Base-by-base conservation (phyloP, 2,329 filamentous ascomycete species). In the Elsinoe ampelina region DNA sequence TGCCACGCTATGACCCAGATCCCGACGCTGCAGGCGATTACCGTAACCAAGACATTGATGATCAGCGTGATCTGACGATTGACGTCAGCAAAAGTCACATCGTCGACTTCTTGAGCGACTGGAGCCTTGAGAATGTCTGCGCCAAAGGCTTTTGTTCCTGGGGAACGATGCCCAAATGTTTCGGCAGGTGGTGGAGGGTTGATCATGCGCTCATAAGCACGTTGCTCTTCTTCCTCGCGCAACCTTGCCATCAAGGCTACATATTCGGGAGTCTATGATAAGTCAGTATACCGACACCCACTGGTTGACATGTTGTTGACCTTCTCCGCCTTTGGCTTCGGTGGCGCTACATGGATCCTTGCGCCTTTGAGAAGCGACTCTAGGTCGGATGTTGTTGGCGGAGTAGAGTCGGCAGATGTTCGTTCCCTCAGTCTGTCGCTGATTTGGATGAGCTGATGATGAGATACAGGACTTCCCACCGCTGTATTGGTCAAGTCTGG, bases 21-120 rank as follows among this genome's bases (percentile, higher is more conserved):
- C 6, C 86, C 87, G 2, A 80, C 83, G 2, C 83, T 86, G 52
- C 86, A 87, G 43, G 91, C 88, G 2, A 92, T 74, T 55, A 96
- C 87, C 54, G 89, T 95, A 55, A 95, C 77, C 38, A 96, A 73
- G 52, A 97, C 89, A 69, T 97, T 98, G 65, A 95, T 78, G 54
- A 97, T 89, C 6, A 97, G 76, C 41, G 87, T 84, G 57, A 93
- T 73, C 65, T 93, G 89, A n/a, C 87, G 79, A 67, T 92, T 86
- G 1, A 93, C 77, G 59, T 93, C 87, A 35, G 80, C 79, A 61
- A 84, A 84, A 2, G 83, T 84, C 2, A 86, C 73, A 1, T 85
- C 83, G 60, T 89, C 86, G 8, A 75, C 71, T 35, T 74, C 72
- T 51, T 68, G 66, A 22, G 61, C 81, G 74, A 58, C 78, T 77